These are phyloP conservation scores for Biscutella laevigata DNA, from an alignment of 441 rosid genomes.

Conservation along the genomic window DNA sequence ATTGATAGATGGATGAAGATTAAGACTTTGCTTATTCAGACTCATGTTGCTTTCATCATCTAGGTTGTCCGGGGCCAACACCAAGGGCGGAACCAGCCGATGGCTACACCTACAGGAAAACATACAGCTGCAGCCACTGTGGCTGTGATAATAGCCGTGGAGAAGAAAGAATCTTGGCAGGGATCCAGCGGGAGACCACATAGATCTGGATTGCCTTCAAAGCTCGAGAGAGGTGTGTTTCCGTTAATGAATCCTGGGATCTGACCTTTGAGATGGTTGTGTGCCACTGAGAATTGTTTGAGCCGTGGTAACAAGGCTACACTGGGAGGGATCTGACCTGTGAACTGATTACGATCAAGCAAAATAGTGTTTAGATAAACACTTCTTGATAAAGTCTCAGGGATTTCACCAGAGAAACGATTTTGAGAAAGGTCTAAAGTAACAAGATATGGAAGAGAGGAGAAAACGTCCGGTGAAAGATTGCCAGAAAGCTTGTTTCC, in stretches of 20 bases:
- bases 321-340: constrained; percentile 27
- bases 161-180: not conserved
- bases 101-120: constrained; percentile 3
- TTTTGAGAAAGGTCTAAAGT: constrained; percentile 28
- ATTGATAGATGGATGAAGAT: too few relatives aligned
- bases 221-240: not conserved
- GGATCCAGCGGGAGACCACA: constrained; percentile 25
- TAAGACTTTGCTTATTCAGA: not conserved
- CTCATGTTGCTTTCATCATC: not conserved
- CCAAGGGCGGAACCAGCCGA: constrained; percentile 12
- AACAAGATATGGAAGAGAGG: not conserved
- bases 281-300: constrained; percentile 25
- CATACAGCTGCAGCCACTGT: not conserved
- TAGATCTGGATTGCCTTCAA: constrained; percentile 18
- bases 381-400: constrained; percentile 3
- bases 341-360: constrained; percentile 30
- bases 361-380: constrained; percentile 18
- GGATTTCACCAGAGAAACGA: constrained; percentile 31
- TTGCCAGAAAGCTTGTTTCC: constrained; percentile 28
- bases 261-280: constrained; percentile 32
- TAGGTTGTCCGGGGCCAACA: not conserved
- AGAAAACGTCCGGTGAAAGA: constrained; percentile 24
- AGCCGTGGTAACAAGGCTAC: constrained; percentile 15
- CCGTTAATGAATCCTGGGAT: constrained; percentile 17
- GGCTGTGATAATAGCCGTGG: not conserved